phyloP scores from a whole-genome alignment of 345 rosid species.

The Stellera chamaejasme region DNA sequence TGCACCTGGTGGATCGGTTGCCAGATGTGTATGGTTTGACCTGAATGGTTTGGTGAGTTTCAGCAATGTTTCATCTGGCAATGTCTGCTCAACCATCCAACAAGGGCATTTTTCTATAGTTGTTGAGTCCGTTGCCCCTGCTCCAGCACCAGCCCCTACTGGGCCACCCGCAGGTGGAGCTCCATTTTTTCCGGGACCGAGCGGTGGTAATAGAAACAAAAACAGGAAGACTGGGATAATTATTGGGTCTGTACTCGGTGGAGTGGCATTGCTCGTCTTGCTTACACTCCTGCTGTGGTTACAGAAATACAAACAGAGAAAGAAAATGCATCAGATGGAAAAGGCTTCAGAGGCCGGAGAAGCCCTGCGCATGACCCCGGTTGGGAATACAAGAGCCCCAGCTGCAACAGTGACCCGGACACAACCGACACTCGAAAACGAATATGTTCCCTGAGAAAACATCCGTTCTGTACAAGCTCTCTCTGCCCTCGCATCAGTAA shows the following conservation, averaged over 20 bases:
- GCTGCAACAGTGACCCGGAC: slow-evolving; percentile 76
- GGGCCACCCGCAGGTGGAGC: slow-evolving; percentile 10
- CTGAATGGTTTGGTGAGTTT: slow-evolving; percentile 46
- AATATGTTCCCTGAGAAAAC: slow-evolving; percentile 56
- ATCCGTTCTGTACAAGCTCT: slow-evolving; percentile 18
- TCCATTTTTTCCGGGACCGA: not conserved
- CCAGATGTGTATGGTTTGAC: slow-evolving; percentile 68
- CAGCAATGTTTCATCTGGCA: slow-evolving; percentile 40
- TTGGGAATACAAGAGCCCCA: slow-evolving; percentile 85
- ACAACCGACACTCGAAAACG: slow-evolving; percentile 78
- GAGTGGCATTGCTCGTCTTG: slow-evolving; percentile 42
- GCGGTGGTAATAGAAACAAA: slow-evolving; percentile 21
- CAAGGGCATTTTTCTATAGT: slow-evolving; percentile 91
- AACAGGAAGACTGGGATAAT: slow-evolving; percentile 50
- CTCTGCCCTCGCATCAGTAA: slow-evolving; percentile 14
- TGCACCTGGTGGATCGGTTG: slow-evolving; percentile 44
- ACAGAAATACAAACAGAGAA: slow-evolving; percentile 45
- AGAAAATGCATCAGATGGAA: slow-evolving; percentile 80
- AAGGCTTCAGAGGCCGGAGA: slow-evolving; percentile 93
- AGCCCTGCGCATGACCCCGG: slow-evolving; percentile 62
- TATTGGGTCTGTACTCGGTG: slow-evolving; percentile 74
- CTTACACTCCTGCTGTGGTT: slow-evolving; percentile 41
- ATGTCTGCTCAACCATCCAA: slow-evolving; percentile 41
- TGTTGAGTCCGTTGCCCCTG: slow-evolving; percentile 49
- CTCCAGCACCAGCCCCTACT: slow-evolving; percentile 28